phyloP scores from a whole-genome alignment of 805 yeast species.

The Candida nitratophila region DNA sequence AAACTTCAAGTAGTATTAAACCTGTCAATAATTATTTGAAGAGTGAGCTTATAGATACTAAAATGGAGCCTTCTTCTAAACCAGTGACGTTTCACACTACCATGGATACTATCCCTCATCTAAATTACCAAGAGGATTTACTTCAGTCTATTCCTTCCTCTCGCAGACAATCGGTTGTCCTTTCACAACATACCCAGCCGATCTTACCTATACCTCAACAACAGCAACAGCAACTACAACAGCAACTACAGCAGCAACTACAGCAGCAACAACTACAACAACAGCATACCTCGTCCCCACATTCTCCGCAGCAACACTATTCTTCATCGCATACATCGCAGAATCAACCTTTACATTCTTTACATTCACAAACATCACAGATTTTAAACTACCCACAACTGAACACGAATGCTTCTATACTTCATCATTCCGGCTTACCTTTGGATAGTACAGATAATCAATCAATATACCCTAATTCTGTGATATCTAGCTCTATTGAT shows the following conservation, averaged over 20 bases:
- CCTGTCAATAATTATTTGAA: conserved; percentile 1
- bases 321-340: not conserved
- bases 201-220: not conserved
- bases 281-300: not conserved
- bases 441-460: conserved; percentile 8
- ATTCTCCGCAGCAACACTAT: not conserved
- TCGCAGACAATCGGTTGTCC: not conserved
- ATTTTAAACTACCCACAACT: not conserved
- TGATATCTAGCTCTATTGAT: conserved; percentile 10
- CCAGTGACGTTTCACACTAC: not conserved
- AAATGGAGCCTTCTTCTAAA: not conserved
- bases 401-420: not conserved
- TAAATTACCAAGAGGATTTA: not conserved
- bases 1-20: not conserved
- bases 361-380: not conserved
- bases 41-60: conserved; percentile 7
- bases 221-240: conserved; percentile 1
- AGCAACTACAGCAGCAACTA: not conserved
- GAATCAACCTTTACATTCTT: not conserved
- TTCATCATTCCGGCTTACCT: not conserved
- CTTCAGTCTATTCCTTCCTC: not conserved
- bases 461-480: conserved; percentile 19
- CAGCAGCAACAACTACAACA: not conserved
- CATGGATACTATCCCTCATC: not conserved
- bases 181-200: not conserved